These are phyloP conservation scores for Gamarada debralockiae DNA, from an alignment of 495 filamentous ascomycete species.

Conservation along the genomic window DNA sequence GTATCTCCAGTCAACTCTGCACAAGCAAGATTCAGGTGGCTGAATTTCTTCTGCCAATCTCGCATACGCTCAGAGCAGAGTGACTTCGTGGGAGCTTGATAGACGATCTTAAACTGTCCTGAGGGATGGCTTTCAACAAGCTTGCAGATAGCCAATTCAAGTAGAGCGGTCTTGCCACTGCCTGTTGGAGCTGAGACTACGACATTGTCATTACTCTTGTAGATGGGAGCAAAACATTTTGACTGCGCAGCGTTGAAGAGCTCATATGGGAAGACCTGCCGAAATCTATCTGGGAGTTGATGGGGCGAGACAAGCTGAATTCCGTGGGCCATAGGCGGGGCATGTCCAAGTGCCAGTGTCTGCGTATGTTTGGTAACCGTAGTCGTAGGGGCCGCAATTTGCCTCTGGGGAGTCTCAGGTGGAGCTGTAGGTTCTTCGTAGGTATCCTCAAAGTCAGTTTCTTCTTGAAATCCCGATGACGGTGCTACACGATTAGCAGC, in stretches of 20 bases:
- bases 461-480: background rate
- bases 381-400: background rate
- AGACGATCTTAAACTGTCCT: slow-evolving; percentile 85
- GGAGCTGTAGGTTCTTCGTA: background rate
- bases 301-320: slow-evolving; percentile 71
- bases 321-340: slow-evolving; percentile 52
- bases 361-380: background rate
- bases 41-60: slow-evolving; percentile 88
- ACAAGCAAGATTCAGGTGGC: slow-evolving; percentile 67
- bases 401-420: slow-evolving; percentile 3
- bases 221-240: slow-evolving; percentile 73
- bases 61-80: slow-evolving; percentile 77
- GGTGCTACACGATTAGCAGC: slow-evolving; percentile 9
- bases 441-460: background rate
- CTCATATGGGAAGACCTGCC: slow-evolving; percentile 72
- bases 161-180: slow-evolving; percentile 86
- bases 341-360: slow-evolving; percentile 13
- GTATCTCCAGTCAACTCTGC: slow-evolving; percentile 93
- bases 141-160: slow-evolving; percentile 90
- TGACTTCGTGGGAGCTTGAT: slow-evolving; percentile 92
- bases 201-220: slow-evolving; percentile 73
- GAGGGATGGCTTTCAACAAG: slow-evolving; percentile 57
- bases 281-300: slow-evolving; percentile 72
- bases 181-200: slow-evolving; percentile 90
- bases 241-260: slow-evolving; percentile 93